A percentile compares a stretch with the other conserved stretches of the same genome.
Conservation (phyloP, 805 yeast genomes). For the Starmerella scarabaei region DNA sequence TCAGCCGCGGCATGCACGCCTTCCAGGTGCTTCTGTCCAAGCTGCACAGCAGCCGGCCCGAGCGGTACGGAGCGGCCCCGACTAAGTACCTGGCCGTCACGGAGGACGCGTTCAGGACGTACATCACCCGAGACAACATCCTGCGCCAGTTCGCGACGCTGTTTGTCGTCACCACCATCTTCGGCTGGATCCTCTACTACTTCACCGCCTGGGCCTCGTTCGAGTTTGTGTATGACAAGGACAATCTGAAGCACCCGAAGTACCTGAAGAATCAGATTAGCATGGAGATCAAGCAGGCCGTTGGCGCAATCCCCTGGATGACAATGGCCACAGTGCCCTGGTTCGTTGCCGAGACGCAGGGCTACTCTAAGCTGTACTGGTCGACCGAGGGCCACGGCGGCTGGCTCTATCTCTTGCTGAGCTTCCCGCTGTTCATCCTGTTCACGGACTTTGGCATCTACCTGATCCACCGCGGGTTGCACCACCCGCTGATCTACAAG, state of each 20-base stretch:
- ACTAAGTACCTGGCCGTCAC: slow-evolving; percentile 49
- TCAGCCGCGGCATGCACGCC: slow-evolving; percentile 6
- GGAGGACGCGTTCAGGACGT: slow-evolving; percentile 47
- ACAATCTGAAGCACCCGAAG: slow-evolving; percentile 89
- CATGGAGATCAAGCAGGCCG: slow-evolving; percentile 67
- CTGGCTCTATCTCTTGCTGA: slow-evolving; percentile 46
- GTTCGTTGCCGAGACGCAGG: slow-evolving; percentile 72
- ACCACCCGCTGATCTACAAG: slow-evolving; percentile 84
- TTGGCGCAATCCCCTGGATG: slow-evolving; percentile 79
- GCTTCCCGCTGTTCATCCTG: slow-evolving; percentile 67
- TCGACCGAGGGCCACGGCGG: slow-evolving; percentile 53
- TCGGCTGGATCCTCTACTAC: slow-evolving; percentile 79
- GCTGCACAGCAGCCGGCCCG: slow-evolving; percentile 8
- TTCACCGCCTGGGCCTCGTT: slow-evolving; percentile 66
- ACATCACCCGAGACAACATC: slow-evolving; percentile 57
- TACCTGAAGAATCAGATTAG: slow-evolving; percentile 86
- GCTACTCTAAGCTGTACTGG: slow-evolving; percentile 69
- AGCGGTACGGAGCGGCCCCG: slow-evolving; percentile 24
- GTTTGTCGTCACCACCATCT: slow-evolving; percentile 55
- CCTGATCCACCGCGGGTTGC: slow-evolving; percentile 81
- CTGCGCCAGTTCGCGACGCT: slow-evolving; percentile 60
- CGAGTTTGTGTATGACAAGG: slow-evolving; percentile 67
- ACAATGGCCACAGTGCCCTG: slow-evolving; percentile 78
- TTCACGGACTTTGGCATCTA: slow-evolving; percentile 93
- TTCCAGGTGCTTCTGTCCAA: slow-evolving; percentile 1